Evolutionary conservation across 2,329 filamentous ascomycete genomes (phyloP), one percentile per base, ranked within the genome.

Genomic region (Fusarium coffeatum): DNA sequence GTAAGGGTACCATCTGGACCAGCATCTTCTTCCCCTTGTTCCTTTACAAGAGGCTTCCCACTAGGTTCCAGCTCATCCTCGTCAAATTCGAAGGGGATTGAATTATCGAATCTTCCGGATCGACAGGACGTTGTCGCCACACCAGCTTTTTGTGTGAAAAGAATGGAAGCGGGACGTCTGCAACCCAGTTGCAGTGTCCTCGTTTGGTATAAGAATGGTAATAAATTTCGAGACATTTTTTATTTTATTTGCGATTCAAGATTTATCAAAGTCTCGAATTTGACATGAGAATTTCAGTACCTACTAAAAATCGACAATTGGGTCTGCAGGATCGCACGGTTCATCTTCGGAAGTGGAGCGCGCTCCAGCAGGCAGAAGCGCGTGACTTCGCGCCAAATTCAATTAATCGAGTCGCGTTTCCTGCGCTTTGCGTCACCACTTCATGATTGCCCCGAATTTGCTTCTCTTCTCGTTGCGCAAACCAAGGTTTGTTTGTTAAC

Each of bases 121-220:
- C 60, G 61, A 30, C 48, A 67, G 15, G 30, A 43, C 32, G 55
- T 55, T 47, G 63, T 75, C 58, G 72, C 40, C 16, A 66, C 20
- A 49, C 74, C 62, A 12, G 73, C 74, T 46, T 68, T 57, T 60
- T 72, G 66, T 59, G 73, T 42, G 49, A 67, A 55, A 23, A 63
- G 48, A 57, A 74, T 73, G 64, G 61, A 74, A 18, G 64, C 69
- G 49, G 69, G 76, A 55, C 56, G 62, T 41, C 75, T 76, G 13
- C 77, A 68, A 34, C 73, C 73, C 6, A 75, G 76, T 23, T 78
- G 75, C 15, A 82, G 84, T 0, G 91, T 93, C 63, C 86, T 83
- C 8, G 92, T 93, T 69, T 92, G 90, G 76, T 93, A 93, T 9
- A 94, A 83, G 60, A 93, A 93, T 0, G 90, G 89, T 7, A 89